Conservation (phyloP, 2,329 filamentous ascomycete species). For the Diaporthe sp. region DNA sequence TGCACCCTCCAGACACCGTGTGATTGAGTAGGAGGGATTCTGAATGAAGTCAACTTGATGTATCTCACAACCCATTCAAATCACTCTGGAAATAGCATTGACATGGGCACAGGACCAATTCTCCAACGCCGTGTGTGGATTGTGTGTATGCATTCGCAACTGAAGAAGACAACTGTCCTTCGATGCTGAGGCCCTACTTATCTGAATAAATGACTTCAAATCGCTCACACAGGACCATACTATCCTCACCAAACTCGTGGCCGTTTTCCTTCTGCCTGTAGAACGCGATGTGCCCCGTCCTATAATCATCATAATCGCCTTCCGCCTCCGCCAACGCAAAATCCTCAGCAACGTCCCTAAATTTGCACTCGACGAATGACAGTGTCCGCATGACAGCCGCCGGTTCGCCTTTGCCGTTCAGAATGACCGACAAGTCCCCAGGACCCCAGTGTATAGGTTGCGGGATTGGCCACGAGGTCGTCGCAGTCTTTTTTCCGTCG, state of each 20-base stretch:
- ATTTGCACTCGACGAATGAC: slow-evolving; percentile 45
- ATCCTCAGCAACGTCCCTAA: slow-evolving; percentile 45
- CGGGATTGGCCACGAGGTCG: slow-evolving; percentile 47
- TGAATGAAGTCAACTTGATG: no score
- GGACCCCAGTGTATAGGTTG: slow-evolving; percentile 45
- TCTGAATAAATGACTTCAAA: slow-evolving; percentile 46
- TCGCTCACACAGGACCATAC: slow-evolving; percentile 46
- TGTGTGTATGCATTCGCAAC: not conserved
- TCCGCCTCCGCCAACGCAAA: slow-evolving; percentile 48
- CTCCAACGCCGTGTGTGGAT: not conserved
- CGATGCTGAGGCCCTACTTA: not conserved
- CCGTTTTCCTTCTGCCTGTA: slow-evolving; percentile 41
- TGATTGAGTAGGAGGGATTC: no score
- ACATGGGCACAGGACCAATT: not conserved
- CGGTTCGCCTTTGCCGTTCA: slow-evolving; percentile 44
- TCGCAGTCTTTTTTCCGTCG: slow-evolving; percentile 46
- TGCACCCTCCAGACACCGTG: no score
- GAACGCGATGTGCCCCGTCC: slow-evolving; percentile 45
- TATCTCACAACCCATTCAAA: no score
- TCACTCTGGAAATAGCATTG: no score
- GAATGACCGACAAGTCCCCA: slow-evolving; percentile 47
- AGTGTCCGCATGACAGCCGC: slow-evolving; percentile 46
- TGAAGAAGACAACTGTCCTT: no score
- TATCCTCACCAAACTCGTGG: slow-evolving; percentile 44
- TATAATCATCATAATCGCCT: slow-evolving; percentile 45